Base-by-base conservation (phyloP, 805 yeast species). In the Suhomyces kilbournensis region DNA sequence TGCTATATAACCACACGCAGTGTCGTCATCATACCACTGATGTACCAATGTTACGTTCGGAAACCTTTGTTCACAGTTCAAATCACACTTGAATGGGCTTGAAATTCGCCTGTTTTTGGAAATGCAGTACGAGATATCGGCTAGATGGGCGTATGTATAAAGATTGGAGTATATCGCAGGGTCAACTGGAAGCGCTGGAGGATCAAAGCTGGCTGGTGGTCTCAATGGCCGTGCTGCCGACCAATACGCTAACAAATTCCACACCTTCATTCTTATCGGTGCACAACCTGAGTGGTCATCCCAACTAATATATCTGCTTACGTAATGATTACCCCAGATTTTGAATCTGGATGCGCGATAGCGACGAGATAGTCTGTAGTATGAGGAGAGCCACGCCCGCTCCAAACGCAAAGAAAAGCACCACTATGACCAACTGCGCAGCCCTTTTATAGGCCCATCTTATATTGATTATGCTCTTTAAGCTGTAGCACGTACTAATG, bases 51-150 rank as follows among this genome's bases (percentile, higher is more conserved):
- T 62, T 52, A 72, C 57, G 50, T 75, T 68, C 2, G 76, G 75
- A 51, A 74, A 71, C 45, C 63, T 52, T 10, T 52, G 51, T 19
- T 67, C 67, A 53, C 80, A 75, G 7, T 60, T 58, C 25, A 71
- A 60, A 22, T 67, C 70, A 55, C 81, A 76, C 23, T 62, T 52
- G 58, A 76, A 76, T 0, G 80, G 80, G 39, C 58, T 57, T 3
- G 61, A 58, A n/a, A 76, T 66, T 3, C 60, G 59, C 15, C 61
- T 59, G 6, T 64, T 52, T 1, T 61, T 52, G 3, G 72, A 68
- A 7, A 76, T 65, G 54, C 81, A 76, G 54, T 76, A 76, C 4
- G 79, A 62, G 10, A 75, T 75, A 53, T 76, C 80, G 23, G 73
- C 66, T 30, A 76, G 62, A 54, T 74, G 77, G 4, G 79, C 76